phyloP scores from a whole-genome alignment of 140 eudicot species.

The Bidens hawaiensis region DNA sequence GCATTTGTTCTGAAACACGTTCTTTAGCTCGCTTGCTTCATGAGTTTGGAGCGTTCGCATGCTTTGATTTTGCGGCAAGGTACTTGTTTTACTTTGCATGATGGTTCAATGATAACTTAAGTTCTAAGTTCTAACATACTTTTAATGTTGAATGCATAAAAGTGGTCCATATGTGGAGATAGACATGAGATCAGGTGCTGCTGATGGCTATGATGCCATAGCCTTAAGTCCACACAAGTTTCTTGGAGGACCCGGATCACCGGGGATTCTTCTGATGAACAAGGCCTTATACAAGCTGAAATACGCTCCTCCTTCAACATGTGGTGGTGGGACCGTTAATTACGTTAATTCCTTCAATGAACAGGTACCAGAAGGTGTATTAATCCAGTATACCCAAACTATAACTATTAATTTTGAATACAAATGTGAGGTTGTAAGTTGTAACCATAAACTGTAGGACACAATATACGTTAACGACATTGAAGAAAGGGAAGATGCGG shows the following conservation, averaged over 20 bases:
- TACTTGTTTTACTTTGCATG: constrained; percentile 7
- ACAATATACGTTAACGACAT: constrained; percentile 50
- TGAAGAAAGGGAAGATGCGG: constrained; percentile 86
- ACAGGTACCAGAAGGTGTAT: constrained; percentile 33
- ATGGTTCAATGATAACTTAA: neutral
- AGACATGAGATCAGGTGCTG: constrained; percentile 65
- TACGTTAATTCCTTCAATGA: constrained; percentile 61
- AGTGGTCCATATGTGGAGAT: constrained; percentile 72
- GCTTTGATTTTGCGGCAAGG: constrained; percentile 95
- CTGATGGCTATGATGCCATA: constrained; percentile 78
- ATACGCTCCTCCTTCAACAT: constrained; percentile 68
- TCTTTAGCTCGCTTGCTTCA: constrained; percentile 63
- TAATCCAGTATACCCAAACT: neutral
- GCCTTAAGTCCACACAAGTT: constrained; percentile 74
- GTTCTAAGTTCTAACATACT: too few species aligned
- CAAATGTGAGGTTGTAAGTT: constrained; percentile 7
- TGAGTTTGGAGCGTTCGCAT: constrained; percentile 63
- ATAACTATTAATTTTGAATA: neutral
- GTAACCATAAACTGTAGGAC: constrained; percentile 25
- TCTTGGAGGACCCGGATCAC: constrained; percentile 81
- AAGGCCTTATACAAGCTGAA: constrained; percentile 50
- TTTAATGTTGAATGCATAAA: neutral
- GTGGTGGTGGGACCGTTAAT: constrained; percentile 88
- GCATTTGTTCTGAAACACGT: constrained; percentile 51
- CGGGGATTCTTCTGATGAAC: constrained; percentile 66